These are phyloP conservation scores for Aristolochia fimbriata DNA, from an alignment of 164 flowering plant genomes.

Conservation along the genomic window DNA sequence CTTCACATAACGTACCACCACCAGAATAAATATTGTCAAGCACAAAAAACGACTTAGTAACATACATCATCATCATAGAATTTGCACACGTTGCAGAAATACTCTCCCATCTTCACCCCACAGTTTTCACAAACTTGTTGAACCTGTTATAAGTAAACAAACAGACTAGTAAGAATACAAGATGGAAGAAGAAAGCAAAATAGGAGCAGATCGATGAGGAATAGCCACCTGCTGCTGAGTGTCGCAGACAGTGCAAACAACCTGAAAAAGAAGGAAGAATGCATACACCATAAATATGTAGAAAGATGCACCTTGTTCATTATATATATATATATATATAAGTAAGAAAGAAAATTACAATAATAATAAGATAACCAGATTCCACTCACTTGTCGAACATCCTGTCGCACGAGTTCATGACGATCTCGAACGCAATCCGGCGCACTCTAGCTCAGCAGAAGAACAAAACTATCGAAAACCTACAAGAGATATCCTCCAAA, in stretches of 20 bases:
- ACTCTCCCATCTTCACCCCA: conserved; percentile 95
- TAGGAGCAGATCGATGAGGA: not conserved
- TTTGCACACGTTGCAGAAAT: conserved; percentile 80
- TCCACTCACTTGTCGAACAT: conserved; percentile 60
- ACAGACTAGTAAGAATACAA: not conserved
- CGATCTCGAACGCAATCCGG: conserved; percentile 42
- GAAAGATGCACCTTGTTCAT: not conserved
- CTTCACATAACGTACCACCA: too few relatives aligned
- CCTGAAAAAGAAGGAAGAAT: conserved; percentile 26
- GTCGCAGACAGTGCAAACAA: conserved; percentile 58
- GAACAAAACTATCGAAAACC: conserved; percentile 8
- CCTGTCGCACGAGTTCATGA: conserved; percentile 69
- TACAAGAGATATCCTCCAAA: not conserved
- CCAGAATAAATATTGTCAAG: too few relatives aligned
- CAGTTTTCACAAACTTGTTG: conserved; percentile 69
- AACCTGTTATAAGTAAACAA: conserved; percentile 27
- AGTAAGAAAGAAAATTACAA: not conserved
- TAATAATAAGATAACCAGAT: not conserved
- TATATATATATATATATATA: too few relatives aligned
- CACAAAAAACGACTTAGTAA: not conserved
- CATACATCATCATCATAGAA: conserved; percentile 92
- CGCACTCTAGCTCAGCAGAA: conserved; percentile 30
- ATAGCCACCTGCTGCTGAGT: conserved; percentile 64
- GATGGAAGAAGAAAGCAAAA: conserved; percentile 2
- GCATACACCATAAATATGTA: conserved; percentile 5